Evolutionary conservation across 140 eudicot species (phyloP).

Genomic region (Stevia rebaudiana): DNA sequence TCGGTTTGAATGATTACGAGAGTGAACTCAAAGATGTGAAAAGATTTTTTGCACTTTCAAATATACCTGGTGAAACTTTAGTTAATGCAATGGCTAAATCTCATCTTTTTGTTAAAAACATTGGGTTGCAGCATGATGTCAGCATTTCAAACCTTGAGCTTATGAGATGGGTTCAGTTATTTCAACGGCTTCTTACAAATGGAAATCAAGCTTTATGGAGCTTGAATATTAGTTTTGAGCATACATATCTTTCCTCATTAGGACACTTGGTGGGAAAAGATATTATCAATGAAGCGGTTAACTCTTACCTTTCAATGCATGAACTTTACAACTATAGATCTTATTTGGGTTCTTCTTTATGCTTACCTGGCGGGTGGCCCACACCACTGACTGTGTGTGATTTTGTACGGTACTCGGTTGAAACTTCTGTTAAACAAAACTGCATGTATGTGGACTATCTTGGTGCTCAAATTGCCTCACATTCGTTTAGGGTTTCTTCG

Average conservation of each 20-base stretch:
- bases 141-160: conserved; percentile 74
- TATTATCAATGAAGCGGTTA: conserved; percentile 40
- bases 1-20: conserved; percentile 32
- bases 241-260: conserved; percentile 80
- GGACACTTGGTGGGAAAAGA: conserved; percentile 68
- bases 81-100: conserved; percentile 81
- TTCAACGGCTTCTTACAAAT: conserved; percentile 58
- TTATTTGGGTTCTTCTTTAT: conserved; percentile 27
- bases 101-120: conserved; percentile 56
- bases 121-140: conserved; percentile 42
- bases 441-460: conserved; percentile 72
- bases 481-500: conserved; percentile 22
- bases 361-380: conserved; percentile 95
- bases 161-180: conserved; percentile 86
- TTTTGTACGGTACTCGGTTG: conserved; percentile 58
- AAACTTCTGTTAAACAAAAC: conserved; percentile 65
- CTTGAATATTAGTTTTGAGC: conserved; percentile 83
- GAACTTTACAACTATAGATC: conserved; percentile 28
- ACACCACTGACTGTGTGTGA: conserved; percentile 55
- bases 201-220: conserved; percentile 81
- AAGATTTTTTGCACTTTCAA: conserved; percentile 68
- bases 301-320: conserved; percentile 38
- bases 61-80: conserved; percentile 53
- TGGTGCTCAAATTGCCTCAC: conserved; percentile 51
- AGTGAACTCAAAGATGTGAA: conserved; percentile 58